Percentiles rank a stretch among this genome's conserved stretches.
Evolutionary conservation across 2,329 filamentous ascomycete genomes (phyloP).

Genomic region (Botrytis porri): DNA sequence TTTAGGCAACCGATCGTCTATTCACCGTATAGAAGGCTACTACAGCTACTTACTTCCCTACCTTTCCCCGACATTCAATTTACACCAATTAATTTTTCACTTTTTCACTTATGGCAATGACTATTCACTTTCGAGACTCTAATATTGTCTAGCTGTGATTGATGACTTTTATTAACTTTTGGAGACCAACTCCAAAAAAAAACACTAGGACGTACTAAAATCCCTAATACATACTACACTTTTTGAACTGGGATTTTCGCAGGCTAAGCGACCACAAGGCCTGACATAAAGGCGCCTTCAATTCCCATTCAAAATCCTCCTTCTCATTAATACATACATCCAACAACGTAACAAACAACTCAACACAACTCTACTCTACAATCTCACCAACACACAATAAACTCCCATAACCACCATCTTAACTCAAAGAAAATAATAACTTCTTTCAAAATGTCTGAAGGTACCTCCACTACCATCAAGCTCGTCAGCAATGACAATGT

Average conservation of each 20-base stretch:
- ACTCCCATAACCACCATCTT: neutral
- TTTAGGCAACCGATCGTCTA: neutral
- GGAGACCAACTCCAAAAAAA: neutral
- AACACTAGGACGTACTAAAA: neutral
- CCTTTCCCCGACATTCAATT: neutral
- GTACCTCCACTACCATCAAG: slow-evolving; percentile 39
- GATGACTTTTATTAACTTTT: neutral
- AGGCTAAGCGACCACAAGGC: slow-evolving; percentile 9
- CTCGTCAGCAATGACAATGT: slow-evolving; percentile 51
- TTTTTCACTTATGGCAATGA: neutral
- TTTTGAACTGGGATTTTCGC: neutral
- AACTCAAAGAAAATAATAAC: neutral
- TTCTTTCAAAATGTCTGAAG: slow-evolving; percentile 38
- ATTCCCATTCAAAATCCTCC: neutral
- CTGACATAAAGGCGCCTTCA: slow-evolving; percentile 7
- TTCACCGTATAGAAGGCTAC: neutral
- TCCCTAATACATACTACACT: neutral
- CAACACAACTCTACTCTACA: neutral
- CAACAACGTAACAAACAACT: neutral
- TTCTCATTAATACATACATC: slow-evolving; percentile 8
- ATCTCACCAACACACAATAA: neutral
- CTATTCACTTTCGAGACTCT: neutral
- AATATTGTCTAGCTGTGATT: neutral
- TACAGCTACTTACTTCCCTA: neutral
- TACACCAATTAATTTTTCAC: neutral